Evolutionary conservation across 352 stramenopile species (phyloP), one percentile per base, ranked within the genome.

Genomic region (Aphanomyces euteiches): DNA sequence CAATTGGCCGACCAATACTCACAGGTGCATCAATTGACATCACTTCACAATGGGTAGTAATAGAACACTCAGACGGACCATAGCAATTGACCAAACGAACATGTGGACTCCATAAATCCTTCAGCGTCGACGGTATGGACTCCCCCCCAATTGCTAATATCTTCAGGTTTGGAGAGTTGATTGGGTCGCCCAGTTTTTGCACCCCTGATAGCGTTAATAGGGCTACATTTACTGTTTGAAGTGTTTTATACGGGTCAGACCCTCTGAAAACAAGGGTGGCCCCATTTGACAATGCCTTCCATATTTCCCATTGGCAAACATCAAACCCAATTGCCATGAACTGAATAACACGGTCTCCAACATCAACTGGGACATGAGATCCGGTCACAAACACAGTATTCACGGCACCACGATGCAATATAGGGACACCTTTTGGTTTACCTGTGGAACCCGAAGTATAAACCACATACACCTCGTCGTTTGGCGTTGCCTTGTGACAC

Each of bases 51-150:
- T 61, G 54, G 12, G 54, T 61, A 12, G 7, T 3, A 41, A 61
- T 61, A 37, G 3, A 1, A 39, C 59, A 67, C 21, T 67, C 41
- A 1, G 59, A 67, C 2, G 59, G 59, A 38, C 41, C 59, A 58
- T 67, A 57, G 19, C 59, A 67, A 58, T 67, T 67, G 0, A 56
- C 5, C 21, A 61, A 61, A 39, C 19, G n/a, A 39, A 61, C 54
- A 61, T 41, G 54, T 17, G 7, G 19, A 6, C 5, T n/a, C 54
- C 54, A 61, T 10, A 61, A 41, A 37, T 61, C 54, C 21, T 61
- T 61, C 8, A 61, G 21, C n/a, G 13, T 19, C 7, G 21, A 61
- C 0, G 54, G 21, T 37, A 61, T 37, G 7, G 17, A 6, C 43
- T 61, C 54, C 13, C 54, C 54, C 13, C 54, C 3, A 37, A 1